Percentiles rank a stretch among this genome's conserved stretches.
phyloP scores from a whole-genome alignment of 345 rosid genomes.

The Heritiera fomes region DNA sequence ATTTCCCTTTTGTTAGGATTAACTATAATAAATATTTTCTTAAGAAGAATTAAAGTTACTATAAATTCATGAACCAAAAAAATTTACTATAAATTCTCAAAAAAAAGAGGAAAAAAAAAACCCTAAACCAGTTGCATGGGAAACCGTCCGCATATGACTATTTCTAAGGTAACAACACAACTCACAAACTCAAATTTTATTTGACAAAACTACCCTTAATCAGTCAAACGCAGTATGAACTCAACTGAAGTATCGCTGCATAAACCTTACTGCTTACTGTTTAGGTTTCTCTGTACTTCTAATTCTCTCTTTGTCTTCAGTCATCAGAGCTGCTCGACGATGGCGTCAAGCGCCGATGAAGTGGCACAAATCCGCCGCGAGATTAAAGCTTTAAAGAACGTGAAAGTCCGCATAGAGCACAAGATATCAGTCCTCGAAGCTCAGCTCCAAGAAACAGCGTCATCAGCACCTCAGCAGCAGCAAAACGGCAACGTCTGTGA shows the following conservation, averaged over 20 bases:
- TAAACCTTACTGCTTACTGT: background rate
- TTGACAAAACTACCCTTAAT: background rate
- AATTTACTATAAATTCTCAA: too few species aligned
- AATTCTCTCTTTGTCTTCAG: background rate
- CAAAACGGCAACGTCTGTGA: conserved; percentile 31
- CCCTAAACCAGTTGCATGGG: background rate
- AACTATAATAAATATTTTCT: too few species aligned
- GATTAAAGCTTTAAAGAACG: conserved; percentile 47
- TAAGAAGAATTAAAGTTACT: too few species aligned
- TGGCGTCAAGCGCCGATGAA: conserved; percentile 41
- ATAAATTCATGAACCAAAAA: too few species aligned
- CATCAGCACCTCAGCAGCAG: background rate
- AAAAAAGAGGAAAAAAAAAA: background rate
- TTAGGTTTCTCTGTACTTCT: background rate
- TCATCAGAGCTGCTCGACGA: background rate
- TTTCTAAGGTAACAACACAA: too few species aligned
- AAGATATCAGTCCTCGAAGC: conserved; percentile 68
- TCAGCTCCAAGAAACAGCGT: conserved; percentile 46
- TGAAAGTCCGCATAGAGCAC: conserved; percentile 52
- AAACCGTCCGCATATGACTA: background rate
- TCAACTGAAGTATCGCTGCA: background rate
- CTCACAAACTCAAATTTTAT: background rate
- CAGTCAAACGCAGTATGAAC: background rate
- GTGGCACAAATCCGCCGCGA: conserved; percentile 39
- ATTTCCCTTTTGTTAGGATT: too few species aligned